Conservation (phyloP, 164 flowering plant genomes). For the grape (Vitis vinifera) region ASM3070453v1 NC_081807.1:1264001-1264500, state of each 20-base stretch:
- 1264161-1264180: no score
- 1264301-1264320: conserved; percentile 99
- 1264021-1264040: no score
- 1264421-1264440: background rate
- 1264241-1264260: conserved; percentile 95
- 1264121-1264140: no score
- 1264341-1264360: background rate
- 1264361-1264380: no score
- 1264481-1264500: conserved; percentile 92
- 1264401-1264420: conserved; percentile 1
- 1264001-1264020: no score
- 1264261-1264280: conserved; percentile 99
- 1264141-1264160: no score
- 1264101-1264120: no score
- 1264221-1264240: background rate
- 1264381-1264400: no score
- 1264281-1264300: conserved; percentile 98
- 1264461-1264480: conserved; percentile 84
- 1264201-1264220: background rate
- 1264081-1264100: no score
- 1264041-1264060: no score
- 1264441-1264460: conserved; percentile 50
- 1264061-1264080: no score
- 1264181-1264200: no score
- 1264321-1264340: conserved; percentile 46